Evolutionary conservation across 306 rosid species (phyloP), one percentile per base, ranked within the genome.

Genomic region (Casuarina cunninghamiana): DNA sequence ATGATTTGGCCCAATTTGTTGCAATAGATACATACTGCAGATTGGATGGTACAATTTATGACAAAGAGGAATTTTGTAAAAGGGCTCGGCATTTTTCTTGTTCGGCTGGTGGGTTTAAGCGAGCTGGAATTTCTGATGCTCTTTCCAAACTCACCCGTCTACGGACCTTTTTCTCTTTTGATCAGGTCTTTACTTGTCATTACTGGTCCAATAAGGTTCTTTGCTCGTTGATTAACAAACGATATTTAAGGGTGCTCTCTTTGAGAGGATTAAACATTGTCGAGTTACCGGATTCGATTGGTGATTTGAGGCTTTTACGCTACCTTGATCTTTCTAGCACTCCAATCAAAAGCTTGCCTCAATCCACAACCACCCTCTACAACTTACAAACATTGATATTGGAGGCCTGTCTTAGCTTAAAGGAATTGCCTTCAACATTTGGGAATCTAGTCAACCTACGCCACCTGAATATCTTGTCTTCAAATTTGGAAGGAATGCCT

Each of bases 121-220:
- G n/a, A n/a, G n/a, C 10, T 2, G 11, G 2, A 35, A 35, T 0
- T 1, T 35, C 35, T 35, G 3, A 61, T 5, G 68, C 0, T 5
- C 35, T 61, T 0, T 0, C 3, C 0, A 16, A 61, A 10, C n/a
- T 32, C 11, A 35, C 0, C 5, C 0, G 88, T 92, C 38, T 94
- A 80, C 77, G 98, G 92, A 46, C 97, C 97, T 71, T 92, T 41
- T 81, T 94, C 19, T 1, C 43, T 62, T 32, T 5, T 5, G 50
- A n/a, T n/a, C n/a, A n/a, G n/a, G n/a, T n/a, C n/a, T n/a, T n/a
- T n/a, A n/a, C n/a, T n/a, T n/a, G n/a, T n/a, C n/a, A n/a, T n/a
- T n/a, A n/a, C n/a, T n/a, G n/a, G n/a, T n/a, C n/a, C n/a, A n/a
- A n/a, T 0, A 3, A 42, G 4, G 35, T 53, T 39, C 0, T 1